Base-by-base conservation (phyloP, 2,329 filamentous ascomycete genomes). In the Ambrosiella xylebori region DNA sequence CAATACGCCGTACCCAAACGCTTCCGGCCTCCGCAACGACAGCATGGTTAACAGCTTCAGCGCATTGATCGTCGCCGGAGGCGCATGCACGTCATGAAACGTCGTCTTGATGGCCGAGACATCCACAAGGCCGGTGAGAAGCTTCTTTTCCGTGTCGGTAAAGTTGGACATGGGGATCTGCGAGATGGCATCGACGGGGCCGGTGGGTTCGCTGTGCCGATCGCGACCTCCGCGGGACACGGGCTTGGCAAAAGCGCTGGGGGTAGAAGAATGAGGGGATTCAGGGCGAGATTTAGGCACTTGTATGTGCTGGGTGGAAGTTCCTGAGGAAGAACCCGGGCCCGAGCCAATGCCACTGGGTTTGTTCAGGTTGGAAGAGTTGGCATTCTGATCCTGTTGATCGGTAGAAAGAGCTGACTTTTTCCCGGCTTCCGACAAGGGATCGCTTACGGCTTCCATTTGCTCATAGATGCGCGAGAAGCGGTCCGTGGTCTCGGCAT, bases 1-100 rank as follows among this genome's bases (percentile, higher is more conserved):
- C 11, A 98, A 78, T 3, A 98, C 88, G 69, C 93, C 93, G 64
- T 98, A 98, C 9, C 83, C 84, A 70, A 97, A 98, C n/a, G 90
- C 91, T 62, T 97, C 90, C 0, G 93, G 93, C 0, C 91, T 82
- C 55, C 88, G 76, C 4, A 98, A 76, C 0, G 90, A 93, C 15
- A 98, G 74, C 0, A 87, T 88, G 0, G 93, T 98, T 55, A 97
- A 77, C 4, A 88, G 88, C 67, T 91, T 89, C 57, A 98, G 76
- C 1, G 90, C 86, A 19, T 93, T 87, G 37, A 94, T 85, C 1
- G 88, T 95, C 61, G 90, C 88, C 0, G 76, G 71, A 0, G 89
- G 82, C 1, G 85, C 88, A 64, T 95, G 88, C 17, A 98, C 85
- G 67, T 95, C 86, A 27, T 80, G 76, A 66, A 97, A 98, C 0